These are phyloP conservation scores for Xylariaceae sp. DNA, from an alignment of 2,329 filamentous ascomycete species.

Conservation along the genomic window DNA sequence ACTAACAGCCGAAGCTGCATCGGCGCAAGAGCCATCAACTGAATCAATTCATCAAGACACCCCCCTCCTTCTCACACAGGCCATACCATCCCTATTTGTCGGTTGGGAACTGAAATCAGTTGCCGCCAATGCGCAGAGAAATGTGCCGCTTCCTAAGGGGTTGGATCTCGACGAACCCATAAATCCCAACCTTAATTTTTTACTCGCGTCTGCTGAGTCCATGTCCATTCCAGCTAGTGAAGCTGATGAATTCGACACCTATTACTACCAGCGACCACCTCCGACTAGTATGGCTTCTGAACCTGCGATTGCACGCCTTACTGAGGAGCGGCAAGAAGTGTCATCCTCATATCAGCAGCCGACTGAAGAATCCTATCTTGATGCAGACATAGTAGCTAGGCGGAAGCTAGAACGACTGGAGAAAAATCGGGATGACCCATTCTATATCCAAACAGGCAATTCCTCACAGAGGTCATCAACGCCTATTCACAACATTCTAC, in stretches of 20 bases:
- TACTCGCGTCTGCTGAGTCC: slow-evolving; percentile 58
- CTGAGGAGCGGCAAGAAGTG: slow-evolving; percentile 41
- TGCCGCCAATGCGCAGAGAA: slow-evolving; percentile 71
- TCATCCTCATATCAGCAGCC: slow-evolving; percentile 54
- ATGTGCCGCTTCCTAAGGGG: slow-evolving; percentile 72
- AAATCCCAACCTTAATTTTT: slow-evolving; percentile 62
- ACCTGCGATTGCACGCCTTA: slow-evolving; percentile 51
- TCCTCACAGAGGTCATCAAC: slow-evolving; percentile 60
- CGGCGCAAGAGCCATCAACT: slow-evolving; percentile 56
- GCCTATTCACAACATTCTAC: slow-evolving; percentile 71
- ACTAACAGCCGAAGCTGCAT: slow-evolving; percentile 74
- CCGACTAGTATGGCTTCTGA: slow-evolving; percentile 48
- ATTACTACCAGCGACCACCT: slow-evolving; percentile 55
- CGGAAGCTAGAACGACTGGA: slow-evolving; percentile 72
- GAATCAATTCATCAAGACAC: slow-evolving; percentile 56
- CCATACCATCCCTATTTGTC: slow-evolving; percentile 79
- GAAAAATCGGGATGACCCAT: slow-evolving; percentile 86
- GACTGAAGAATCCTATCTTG: slow-evolving; percentile 59
- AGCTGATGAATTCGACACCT: slow-evolving; percentile 61
- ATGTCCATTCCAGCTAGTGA: slow-evolving; percentile 46
- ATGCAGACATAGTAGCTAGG: slow-evolving; percentile 67
- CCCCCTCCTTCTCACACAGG: slow-evolving; percentile 81
- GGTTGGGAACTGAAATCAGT: slow-evolving; percentile 92
- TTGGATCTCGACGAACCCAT: slow-evolving; percentile 79
- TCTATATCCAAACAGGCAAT: slow-evolving; percentile 67